Base-by-base conservation (phyloP, 306 rosid genomes). In the Medicago truncatula region DNA sequence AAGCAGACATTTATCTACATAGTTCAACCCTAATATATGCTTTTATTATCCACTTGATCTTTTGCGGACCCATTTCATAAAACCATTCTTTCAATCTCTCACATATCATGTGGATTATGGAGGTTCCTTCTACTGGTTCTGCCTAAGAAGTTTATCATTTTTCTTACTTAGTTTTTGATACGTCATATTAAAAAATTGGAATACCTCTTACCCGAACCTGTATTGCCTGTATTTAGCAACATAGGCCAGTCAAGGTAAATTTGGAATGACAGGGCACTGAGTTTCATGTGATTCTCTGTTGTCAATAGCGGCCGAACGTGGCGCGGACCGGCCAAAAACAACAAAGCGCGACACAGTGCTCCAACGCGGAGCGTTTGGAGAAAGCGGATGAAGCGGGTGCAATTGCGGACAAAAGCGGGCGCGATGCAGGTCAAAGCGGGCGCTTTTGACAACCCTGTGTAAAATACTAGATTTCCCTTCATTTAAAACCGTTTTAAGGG, bases 31-130 rank as follows among this genome's bases (percentile, higher is more conserved):
- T 50, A 52, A 9, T 56, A 2, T 68, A 25, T 25, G 9, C 73
- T 70, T 70, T 79, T 68, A 10, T 52, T 66, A 8, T 71, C 41
- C 47, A 56, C 38, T 57, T 47, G 59, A 40, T 50, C 53, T 17
- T 57, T 31, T 17, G 16, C 25, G 21, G 9, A 56, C 57, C 21
- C 25, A 15, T 8, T 54, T 8, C 4, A 20, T 36, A 50, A 74
- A 40, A 61, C 39, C 9, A 0, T 59, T 28, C 4, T 40, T 67
- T 56, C 6, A 36, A 28, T 71, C n/a, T 71, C n/a, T 13, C 9
- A 72, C 77, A 38, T 67, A 14, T 20, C 25, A 14, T 54, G 43
- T 15, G 11, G 15, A 52, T 6, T 54, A 34, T 11, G 9, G 15
- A 52, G 25, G 47, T 64, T 9, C 70, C 53, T 53, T 74, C 34